Base-by-base conservation (phyloP, 768 basidiomycete genomes). In the Macrolepiota dolichaula region DNA sequence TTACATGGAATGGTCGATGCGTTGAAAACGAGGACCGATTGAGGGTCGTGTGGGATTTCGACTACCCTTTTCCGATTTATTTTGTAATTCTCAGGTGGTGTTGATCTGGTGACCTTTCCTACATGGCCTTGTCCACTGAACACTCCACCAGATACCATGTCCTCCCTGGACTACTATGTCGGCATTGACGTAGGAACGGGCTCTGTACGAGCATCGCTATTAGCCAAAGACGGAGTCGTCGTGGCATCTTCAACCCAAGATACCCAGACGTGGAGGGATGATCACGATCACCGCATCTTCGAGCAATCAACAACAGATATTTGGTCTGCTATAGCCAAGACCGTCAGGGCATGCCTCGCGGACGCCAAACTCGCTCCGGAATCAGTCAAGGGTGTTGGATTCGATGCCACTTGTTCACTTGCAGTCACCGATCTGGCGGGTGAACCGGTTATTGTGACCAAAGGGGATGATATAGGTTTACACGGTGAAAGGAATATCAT, bases 321-420 rank as follows among this genome's bases (percentile, higher is more conserved):
- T 74, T 96, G 94, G 96, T 71, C 75, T 7, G 80, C 82, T 55
- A 87, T 94, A 59, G 82, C 83, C 46, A 74, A 71, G 57, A 83
- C 85, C 35, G 79, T 91, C 61, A 84, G 79, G 67, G 80, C 80
- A 4, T 88, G 92, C 55, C 74, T 98, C 25, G 63, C 78, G 9
- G 74, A 80, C 32, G 80, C 89, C 0, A 75, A 81, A 2, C 73
- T 92, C 19, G n/a, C 62, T 22, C 42, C 64, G 3, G 35, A 37
- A 37, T 32, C 55, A 24, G 87, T 99, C 60, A 92, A 90, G 68
- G 97, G 97, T 0, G 68, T 98, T 49, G 94, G 95, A 13, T 95
- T 96, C 72, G 96, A 98, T 72, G 96, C 96, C 51, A 99, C 97
- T 0, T 99, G 97, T 74, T 97, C 95, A 0, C 80, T 98, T 44